Conservation (phyloP, 768 basidiomycete genomes). For the Amanita polypyramis region DNA sequence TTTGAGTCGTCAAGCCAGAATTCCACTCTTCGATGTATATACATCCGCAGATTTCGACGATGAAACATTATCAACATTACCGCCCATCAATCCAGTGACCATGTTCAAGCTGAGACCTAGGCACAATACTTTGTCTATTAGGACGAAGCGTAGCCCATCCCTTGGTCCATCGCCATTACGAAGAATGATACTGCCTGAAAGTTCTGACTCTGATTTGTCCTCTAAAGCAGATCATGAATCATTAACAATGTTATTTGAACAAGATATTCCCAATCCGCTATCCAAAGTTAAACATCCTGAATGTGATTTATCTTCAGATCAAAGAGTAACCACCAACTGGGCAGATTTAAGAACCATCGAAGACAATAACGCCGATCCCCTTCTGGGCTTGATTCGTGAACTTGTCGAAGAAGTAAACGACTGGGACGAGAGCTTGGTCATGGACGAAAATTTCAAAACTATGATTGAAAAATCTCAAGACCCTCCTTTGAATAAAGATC, state of each 20-base stretch:
- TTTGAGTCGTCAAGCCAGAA: background rate
- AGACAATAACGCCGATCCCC: slow-evolving; percentile 18
- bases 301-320: background rate
- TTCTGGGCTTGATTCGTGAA: slow-evolving; percentile 35
- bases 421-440: slow-evolving; percentile 39
- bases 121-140: background rate
- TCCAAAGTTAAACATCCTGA: background rate
- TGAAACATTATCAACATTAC: background rate
- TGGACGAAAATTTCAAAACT: slow-evolving; percentile 35
- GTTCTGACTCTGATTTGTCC: slow-evolving; percentile 11
- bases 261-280: background rate
- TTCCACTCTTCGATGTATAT: background rate
- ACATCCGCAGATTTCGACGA: background rate
- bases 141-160: slow-evolving; percentile 25
- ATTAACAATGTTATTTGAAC: background rate
- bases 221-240: background rate
- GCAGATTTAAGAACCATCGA: background rate
- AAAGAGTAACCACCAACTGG: background rate
- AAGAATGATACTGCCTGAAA: slow-evolving; percentile 30
- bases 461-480: slow-evolving; percentile 26
- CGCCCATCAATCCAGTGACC: slow-evolving; percentile 1
- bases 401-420: slow-evolving; percentile 38
- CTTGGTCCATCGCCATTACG: slow-evolving; percentile 38
- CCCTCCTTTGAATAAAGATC: slow-evolving; percentile 3
- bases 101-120: slow-evolving; percentile 7